phyloP scores from a whole-genome alignment of 2,329 filamentous ascomycete genomes.

The Diaporthe sp. region DNA sequence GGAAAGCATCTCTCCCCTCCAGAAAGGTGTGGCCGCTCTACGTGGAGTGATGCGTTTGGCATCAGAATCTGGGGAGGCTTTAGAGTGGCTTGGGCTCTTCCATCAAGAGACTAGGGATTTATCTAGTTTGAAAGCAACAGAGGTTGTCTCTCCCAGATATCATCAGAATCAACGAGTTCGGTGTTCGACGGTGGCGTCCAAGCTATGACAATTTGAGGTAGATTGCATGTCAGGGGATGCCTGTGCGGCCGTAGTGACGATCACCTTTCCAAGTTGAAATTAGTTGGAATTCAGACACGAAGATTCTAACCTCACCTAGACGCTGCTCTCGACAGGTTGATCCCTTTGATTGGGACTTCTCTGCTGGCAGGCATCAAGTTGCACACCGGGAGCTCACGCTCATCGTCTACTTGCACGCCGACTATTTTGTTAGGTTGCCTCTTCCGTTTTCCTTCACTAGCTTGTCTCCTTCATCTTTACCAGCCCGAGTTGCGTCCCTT shows the following conservation, averaged over 20 bases:
- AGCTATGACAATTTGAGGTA: neutral
- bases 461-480: neutral
- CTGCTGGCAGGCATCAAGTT: too few species aligned
- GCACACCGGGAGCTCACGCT: neutral
- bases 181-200: neutral
- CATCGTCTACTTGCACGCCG: neutral
- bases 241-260: constrained; percentile 1
- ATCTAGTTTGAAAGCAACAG: neutral
- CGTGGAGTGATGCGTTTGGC: neutral
- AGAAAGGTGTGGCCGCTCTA: neutral
- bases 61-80: neutral
- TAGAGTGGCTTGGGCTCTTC: neutral
- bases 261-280: neutral
- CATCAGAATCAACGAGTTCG: neutral
- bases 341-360: neutral
- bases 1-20: neutral
- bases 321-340: neutral
- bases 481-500: too few species aligned
- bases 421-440: neutral
- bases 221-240: neutral
- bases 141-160: neutral
- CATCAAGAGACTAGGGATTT: neutral
- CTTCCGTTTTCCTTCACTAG: neutral
- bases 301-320: neutral
- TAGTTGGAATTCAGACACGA: neutral